Evolutionary conservation across 192 early-diverging fungal species (phyloP), one percentile per base, ranked within the genome.

Genomic region (Umbelopsis ramanniana): DNA sequence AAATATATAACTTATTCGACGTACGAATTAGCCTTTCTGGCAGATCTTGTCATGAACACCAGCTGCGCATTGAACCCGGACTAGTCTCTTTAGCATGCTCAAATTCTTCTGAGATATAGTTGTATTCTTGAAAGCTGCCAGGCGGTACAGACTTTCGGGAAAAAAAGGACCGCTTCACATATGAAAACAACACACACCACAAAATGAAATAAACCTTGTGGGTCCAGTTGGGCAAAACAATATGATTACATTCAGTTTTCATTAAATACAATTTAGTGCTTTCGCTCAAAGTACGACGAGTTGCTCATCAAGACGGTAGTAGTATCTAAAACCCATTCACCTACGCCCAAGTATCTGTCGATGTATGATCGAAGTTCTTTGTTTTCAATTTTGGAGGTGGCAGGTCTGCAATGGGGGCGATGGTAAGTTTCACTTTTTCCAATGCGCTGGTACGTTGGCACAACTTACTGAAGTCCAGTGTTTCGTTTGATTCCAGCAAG

Each of bases 401-500:
- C 81, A 23, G 81, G 71, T 45, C 86, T 87, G 71, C 22, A 15
- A 40, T 24, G 22, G 19, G 22, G 19, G 23, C 6, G 15, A 47
- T 29, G n/a, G 43, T 15, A 40, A n/a, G n/a, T 60, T 43, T 22
- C 3, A 24, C 3, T 40, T 68, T 19, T 2, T 10, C 19, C n/a
- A 43, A 4, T 43, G 6, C 40, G 40, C 6, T 43, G 40, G 1
- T 29, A 3, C 40, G 40, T 43, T 43, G 2, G 6, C 40, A 22
- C 33, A n/a, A 72, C 72, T 79, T 75, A 77, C 76, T 74, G 71
- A 33, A 84, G 73, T 66, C 85, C 87, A 45, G 84, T 83, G 70
- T 83, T 85, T 52, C 85, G 81, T 71, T 85, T 87, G 72, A 85
- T 86, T 26, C 89, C 89, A 48, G 84, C 85, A 46, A 87, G 82